Conservation (phyloP, 2,329 filamentous ascomycete species). For the Aspergillus thermomutatus region DNA sequence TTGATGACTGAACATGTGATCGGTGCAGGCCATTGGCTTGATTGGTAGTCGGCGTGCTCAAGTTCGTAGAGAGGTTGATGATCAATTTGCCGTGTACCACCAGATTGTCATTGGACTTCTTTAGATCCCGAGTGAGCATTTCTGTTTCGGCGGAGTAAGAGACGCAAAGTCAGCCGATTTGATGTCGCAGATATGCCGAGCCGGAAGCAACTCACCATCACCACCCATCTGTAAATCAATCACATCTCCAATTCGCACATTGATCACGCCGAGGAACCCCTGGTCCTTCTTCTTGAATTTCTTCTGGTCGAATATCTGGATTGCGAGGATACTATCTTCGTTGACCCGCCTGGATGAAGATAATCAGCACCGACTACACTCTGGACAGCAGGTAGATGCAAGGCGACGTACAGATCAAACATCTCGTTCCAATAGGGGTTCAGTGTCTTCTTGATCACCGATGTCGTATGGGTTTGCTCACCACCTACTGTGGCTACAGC, state of each 20-base stretch:
- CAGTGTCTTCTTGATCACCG: conserved; percentile 92
- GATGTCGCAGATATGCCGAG: conserved; percentile 1
- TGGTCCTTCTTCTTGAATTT: conserved; percentile 99
- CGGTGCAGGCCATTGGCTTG: conserved; percentile 41
- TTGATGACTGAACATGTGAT: conserved; percentile 31
- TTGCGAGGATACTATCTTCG: conserved; percentile 93
- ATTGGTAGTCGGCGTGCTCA: conserved; percentile 64
- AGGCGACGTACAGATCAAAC: conserved; percentile 80
- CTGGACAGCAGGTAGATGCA: neutral
- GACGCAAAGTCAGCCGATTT: conserved; percentile 14
- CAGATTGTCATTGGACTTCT: conserved; percentile 96
- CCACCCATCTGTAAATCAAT: conserved; percentile 86
- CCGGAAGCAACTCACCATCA: conserved; percentile 65
- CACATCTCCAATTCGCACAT: conserved; percentile 90
- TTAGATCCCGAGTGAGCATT: conserved; percentile 95
- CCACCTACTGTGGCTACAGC: conserved; percentile 95
- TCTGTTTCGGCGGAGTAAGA: conserved; percentile 50
- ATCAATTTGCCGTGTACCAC: conserved; percentile 98
- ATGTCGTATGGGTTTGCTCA: conserved; percentile 97
- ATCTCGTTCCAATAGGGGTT: conserved; percentile 99
- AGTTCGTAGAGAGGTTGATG: conserved; percentile 90
- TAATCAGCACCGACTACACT: conserved; percentile 7
- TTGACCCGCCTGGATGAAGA: conserved; percentile 67
- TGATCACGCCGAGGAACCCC: conserved; percentile 95
- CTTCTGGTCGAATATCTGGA: conserved; percentile 99